Evolutionary conservation across 129 eudicot genomes (phyloP).

Genomic region (Centaurea solstitialis): DNA sequence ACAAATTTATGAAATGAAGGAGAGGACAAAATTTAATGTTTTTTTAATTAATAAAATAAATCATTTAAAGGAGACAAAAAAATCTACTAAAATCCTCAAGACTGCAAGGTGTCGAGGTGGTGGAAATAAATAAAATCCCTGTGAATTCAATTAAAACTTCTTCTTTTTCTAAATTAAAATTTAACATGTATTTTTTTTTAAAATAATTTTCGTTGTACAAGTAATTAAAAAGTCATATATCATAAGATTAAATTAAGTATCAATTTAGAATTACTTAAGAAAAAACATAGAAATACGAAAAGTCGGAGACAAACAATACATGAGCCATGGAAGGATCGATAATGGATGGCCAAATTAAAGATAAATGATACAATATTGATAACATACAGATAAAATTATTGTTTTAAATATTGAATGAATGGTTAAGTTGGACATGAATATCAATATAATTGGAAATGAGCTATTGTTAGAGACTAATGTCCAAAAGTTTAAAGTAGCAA

Average conservation of each 20-base stretch:
- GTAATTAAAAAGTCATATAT: background rate
- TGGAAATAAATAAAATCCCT: conserved; percentile 13
- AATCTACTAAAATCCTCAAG: conserved; percentile 18
- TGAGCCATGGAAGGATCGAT: background rate
- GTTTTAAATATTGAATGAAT: background rate
- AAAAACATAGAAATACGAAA: background rate
- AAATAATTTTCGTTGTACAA: background rate
- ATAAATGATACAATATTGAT: background rate
- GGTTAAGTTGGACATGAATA: background rate
- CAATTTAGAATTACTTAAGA: no score
- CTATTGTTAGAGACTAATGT: background rate
- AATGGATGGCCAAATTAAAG: background rate
- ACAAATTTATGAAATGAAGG: conserved; percentile 6
- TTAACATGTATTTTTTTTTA: background rate
- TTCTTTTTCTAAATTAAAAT: background rate
- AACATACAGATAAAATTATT: background rate
- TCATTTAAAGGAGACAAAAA: background rate
- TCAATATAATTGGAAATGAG: background rate
- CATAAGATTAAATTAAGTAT: background rate
- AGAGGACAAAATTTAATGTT: background rate
- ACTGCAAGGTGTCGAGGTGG: conserved; percentile 18
- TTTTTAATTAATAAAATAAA: background rate
- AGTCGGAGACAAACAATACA: background rate
- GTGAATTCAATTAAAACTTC: background rate
- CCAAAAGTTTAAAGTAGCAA: background rate